Conservation (phyloP, 2,329 filamentous ascomycete species). For the Fusarium keratoplasticum region DNA sequence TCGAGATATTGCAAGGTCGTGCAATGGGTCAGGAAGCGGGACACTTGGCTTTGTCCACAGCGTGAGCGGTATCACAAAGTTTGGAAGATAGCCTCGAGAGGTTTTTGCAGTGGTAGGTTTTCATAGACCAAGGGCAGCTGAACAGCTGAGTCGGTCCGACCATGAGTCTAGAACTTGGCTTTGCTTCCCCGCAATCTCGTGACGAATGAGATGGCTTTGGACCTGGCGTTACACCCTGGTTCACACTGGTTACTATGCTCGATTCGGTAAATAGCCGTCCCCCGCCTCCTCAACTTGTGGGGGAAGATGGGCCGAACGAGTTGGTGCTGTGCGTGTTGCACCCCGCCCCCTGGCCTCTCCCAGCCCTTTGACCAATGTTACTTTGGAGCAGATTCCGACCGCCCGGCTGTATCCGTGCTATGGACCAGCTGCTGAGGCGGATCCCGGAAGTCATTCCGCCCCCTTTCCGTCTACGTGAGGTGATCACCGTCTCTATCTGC, state of each 20-base stretch:
- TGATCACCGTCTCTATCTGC: background rate
- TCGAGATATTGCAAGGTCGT: background rate
- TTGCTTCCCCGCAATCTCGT: background rate
- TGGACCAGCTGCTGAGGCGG: background rate
- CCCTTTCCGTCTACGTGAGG: background rate
- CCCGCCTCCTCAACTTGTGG: background rate
- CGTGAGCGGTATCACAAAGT: background rate
- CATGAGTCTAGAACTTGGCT: background rate
- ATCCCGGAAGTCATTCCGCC: background rate
- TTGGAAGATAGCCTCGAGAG: background rate
- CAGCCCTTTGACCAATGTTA: background rate
- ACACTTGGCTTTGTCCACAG: background rate
- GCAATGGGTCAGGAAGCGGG: background rate
- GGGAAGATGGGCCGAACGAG: background rate
- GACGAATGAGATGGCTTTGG: background rate
- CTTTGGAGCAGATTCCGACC: background rate
- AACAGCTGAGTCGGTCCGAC: background rate
- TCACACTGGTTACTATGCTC: background rate
- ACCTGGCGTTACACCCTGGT: background rate
- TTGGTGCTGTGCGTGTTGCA: background rate
- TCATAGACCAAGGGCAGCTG: background rate
- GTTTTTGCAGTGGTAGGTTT: background rate
- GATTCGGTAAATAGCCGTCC: background rate
- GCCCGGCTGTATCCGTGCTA: background rate
- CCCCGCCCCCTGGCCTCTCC: too few species aligned